Base-by-base conservation (phyloP, 805 yeast species). In the Priceomyces castillae region DNA sequence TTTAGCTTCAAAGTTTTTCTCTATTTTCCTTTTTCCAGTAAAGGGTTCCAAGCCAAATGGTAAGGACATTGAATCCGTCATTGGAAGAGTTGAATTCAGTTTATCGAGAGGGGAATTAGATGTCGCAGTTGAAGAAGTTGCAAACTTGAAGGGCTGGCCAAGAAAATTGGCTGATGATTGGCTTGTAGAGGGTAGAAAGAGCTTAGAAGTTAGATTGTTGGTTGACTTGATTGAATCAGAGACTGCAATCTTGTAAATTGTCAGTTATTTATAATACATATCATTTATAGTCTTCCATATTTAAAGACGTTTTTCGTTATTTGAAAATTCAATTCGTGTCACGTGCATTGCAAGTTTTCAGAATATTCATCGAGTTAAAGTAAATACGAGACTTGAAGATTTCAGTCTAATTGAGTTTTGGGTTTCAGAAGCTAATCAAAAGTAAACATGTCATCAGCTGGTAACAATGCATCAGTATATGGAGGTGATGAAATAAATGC, bases 41-140 rank as follows among this genome's bases (percentile, higher is more conserved):
- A 72, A 78, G 47, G 98, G 98, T 36, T 68, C 80, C 45, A 69
- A 67, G 55, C 90, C 95, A 12, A 58, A 64, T 35, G 95, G 95
- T 35, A 81, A 79, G 53, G 97, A 94, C 58, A 81, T 90, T 44
- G 98, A 92, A 70, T 79, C 90, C 43, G 84, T 90, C 17, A 81
- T 90, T 57, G 90, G 95, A 1, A 80, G 96, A 60, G 94, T 95
- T 28, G 82, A 85, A 54, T 74, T 82, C 44, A 80, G 86, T 52
- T 73, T 92, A 59, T 70, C 78, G 37, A 80, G 84, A 56, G 90
- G 92, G 45, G 81, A 86, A 49, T 76, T 94, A 54, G 89, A 85
- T 59, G 77, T 77, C 47, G 99, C 99, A 12, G 95, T 94, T 20
- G 96, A 90, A 61, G 97, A 90, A 65, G 94, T 85, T 42, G 84